Percentiles rank a stretch among this genome's conserved stretches.
These are phyloP conservation scores for Boeremia lycopersici DNA, from an alignment of 2,329 filamentous ascomycete genomes.

Conservation along the genomic window DNA sequence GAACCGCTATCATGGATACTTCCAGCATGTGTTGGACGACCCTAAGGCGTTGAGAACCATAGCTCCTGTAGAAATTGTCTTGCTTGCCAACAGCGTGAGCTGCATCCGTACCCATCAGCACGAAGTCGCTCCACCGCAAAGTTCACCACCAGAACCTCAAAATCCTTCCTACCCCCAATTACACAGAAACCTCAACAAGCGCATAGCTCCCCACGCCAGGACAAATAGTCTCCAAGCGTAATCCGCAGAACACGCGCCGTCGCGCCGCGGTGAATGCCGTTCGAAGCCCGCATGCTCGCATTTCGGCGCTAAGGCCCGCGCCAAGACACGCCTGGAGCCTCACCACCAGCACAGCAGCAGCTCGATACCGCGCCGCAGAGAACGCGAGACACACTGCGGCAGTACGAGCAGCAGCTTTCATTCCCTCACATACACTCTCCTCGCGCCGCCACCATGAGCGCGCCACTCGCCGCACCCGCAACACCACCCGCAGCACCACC, in stretches of 20 bases:
- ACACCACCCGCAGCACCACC: neutral
- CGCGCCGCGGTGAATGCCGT: neutral
- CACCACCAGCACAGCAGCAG: neutral
- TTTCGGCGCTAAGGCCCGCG: conserved; percentile 8
- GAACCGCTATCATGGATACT: too few relatives aligned
- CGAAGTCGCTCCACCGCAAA: neutral
- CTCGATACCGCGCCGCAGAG: too few relatives aligned
- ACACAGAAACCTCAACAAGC: neutral
- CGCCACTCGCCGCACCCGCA: neutral
- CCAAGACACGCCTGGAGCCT: conserved; percentile 1
- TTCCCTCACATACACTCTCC: neutral
- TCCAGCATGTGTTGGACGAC: too few relatives aligned
- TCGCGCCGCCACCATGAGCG: neutral
- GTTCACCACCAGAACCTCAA: neutral
- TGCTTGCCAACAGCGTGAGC: too few relatives aligned
- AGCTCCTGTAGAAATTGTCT: too few relatives aligned
- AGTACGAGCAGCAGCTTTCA: neutral
- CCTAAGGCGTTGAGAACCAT: too few relatives aligned
- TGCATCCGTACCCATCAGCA: too few relatives aligned
- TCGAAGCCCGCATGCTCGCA: neutral
- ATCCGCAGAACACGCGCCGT: neutral
- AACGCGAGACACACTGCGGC: too few relatives aligned
- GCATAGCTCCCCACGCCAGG: neutral
- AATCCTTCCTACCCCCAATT: neutral
- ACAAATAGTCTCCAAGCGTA: neutral